These are phyloP conservation scores for Hypomontagnella submonticulosa DNA, from an alignment of 495 filamentous ascomycete species.

Conservation along the genomic window DNA sequence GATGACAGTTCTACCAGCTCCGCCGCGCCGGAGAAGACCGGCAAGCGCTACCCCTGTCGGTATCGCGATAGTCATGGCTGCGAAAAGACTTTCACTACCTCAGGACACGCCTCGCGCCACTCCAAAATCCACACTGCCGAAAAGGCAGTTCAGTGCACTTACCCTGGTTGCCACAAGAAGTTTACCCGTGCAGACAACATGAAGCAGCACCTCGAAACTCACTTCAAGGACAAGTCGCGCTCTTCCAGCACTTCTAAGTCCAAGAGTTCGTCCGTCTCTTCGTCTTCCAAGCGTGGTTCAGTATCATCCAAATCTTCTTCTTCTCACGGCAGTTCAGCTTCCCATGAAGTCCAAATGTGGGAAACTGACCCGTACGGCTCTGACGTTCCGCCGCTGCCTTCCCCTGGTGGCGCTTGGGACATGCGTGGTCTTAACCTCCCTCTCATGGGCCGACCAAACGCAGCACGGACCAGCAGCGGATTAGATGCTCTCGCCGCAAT, in stretches of 20 bases:
- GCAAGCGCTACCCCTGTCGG: slow-evolving; percentile 74
- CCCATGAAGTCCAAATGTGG: slow-evolving; percentile 49
- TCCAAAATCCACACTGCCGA: slow-evolving; percentile 97
- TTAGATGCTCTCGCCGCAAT: slow-evolving; percentile 57
- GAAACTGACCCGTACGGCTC: slow-evolving; percentile 41
- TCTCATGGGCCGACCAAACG: slow-evolving; percentile 50
- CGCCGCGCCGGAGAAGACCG: slow-evolving; percentile 49
- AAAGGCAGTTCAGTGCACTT: slow-evolving; percentile 89
- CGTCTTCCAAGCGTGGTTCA: slow-evolving; percentile 48
- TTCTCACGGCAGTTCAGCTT: slow-evolving; percentile 34
- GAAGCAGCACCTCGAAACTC: slow-evolving; percentile 96
- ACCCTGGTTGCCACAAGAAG: slow-evolving; percentile 81
- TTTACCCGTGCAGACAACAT: slow-evolving; percentile 98
- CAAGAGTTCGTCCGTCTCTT: slow-evolving; percentile 51
- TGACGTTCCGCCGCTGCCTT: slow-evolving; percentile 41
- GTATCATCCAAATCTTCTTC: slow-evolving; percentile 48
- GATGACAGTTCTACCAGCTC: slow-evolving; percentile 53
- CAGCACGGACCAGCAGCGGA: slow-evolving; percentile 50
- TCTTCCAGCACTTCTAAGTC: slow-evolving; percentile 45
- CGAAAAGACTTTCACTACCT: slow-evolving; percentile 90
- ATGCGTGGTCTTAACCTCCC: slow-evolving; percentile 56
- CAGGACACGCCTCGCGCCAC: slow-evolving; percentile 94
- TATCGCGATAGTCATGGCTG: slow-evolving; percentile 73
- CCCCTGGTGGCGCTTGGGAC: slow-evolving; percentile 54
- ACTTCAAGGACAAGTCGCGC: slow-evolving; percentile 68